Evolutionary conservation across 495 filamentous ascomycete genomes (phyloP), one percentile per base, ranked within the genome.

Genomic region (Podospora anserina): DNA sequence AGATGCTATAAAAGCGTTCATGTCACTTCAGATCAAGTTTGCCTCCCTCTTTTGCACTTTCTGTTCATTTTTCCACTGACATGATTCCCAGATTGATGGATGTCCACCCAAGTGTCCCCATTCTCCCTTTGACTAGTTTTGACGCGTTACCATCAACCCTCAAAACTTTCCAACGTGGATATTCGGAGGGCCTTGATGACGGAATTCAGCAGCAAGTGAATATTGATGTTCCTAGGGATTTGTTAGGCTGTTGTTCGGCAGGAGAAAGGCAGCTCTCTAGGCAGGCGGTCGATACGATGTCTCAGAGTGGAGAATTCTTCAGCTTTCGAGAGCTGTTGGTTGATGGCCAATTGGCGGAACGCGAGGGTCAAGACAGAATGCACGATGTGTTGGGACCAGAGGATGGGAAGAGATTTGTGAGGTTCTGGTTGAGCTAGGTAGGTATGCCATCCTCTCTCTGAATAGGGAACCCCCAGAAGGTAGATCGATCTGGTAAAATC

Each of bases 1-100:
- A 1, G 68, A 61, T 59, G 72, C 76, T 16, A 77, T 74, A 63
- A 66, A 72, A 18, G 67, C 73, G 6, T 75, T 81, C 66, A 81
- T 82, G 78, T 72, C 74, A 60, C 78, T 86, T 61, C 82, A 86
- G 64, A 79, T 79, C 81, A 54, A 70, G 82, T 71, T 63, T 7
- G 19, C 23, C 7, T n/a, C 30, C 30, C 34, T 20, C 4, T 44
- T 6, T 53, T 28, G 15, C 4, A 9, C 15, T 18, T 58, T 58
- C 23, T 7, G 18, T 23, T 11, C 0, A 58, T 58, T 3, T 13
- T 49, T 49, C 13, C 23, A 19, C 18, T 58, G 55, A 58, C 55
- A 3, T 58, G 23, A 20, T 18, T 23, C 23, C 23, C 55, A 58
- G 55, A 26, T 26, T 23, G 18, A 58, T 58, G 55, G 5, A 58